Evolutionary conservation across 73 alveolate genomes (phyloP).

Genomic region (Paramecium pentaurelia): DNA sequence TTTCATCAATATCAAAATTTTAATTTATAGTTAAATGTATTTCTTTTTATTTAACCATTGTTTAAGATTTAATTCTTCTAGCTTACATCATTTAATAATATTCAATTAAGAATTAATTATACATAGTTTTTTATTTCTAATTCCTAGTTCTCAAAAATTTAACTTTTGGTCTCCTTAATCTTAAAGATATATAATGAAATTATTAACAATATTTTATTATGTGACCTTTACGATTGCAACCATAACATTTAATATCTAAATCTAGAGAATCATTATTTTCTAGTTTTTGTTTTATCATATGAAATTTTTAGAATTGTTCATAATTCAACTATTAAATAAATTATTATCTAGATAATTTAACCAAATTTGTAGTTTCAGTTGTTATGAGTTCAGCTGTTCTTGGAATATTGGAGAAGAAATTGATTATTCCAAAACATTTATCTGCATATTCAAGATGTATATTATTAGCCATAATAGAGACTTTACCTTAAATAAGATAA

Average conservation of each 20-base stretch:
- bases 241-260: neutral
- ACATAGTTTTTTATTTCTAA: neutral
- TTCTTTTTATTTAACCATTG: neutral
- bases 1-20: neutral
- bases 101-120: neutral
- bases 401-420: slow-evolving; percentile 60
- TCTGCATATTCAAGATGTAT: neutral
- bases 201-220: neutral
- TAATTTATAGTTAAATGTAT: neutral
- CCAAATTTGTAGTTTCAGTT: slow-evolving; percentile 5
- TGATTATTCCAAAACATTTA: slow-evolving; percentile 66
- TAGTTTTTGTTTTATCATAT: neutral
- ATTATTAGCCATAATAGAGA: neutral
- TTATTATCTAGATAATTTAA: neutral
- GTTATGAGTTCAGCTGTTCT: slow-evolving; percentile 62
- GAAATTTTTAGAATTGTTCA: neutral
- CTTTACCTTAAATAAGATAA: neutral
- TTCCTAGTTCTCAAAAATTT: neutral
- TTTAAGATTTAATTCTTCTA: neutral
- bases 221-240: neutral
- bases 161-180: neutral
- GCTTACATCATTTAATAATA: neutral
- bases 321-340: neutral
- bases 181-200: neutral
- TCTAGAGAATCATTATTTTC: neutral